Base-by-base conservation (phyloP, 2,329 filamentous ascomycete genomes). In the Parastagonospora avenae region DNA sequence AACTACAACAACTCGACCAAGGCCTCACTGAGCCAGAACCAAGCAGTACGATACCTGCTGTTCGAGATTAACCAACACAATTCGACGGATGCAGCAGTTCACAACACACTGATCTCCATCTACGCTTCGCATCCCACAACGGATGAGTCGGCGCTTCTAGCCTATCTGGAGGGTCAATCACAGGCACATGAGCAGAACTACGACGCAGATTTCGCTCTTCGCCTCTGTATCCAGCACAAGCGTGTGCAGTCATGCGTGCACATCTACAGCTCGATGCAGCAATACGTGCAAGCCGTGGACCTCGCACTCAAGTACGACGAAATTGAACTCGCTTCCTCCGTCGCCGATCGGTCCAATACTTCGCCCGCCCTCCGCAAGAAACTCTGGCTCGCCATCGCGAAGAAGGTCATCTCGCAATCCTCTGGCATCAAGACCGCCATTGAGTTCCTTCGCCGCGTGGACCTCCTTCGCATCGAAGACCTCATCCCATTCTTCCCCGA, bases 401-500 rank as follows among this genome's bases (percentile, higher is more conserved):
- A 92, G 70, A 96, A 93, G 67, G 94, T 97, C 42, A 97, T 99
- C 59, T 87, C 86, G 1, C 86, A 92, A 57, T 89, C 86, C 6
- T 88, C 89, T 52, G 90, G 91, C 44, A 97, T 97, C 80, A 97
- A 80, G 55, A 72, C 75, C 1, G 94, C 94, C 2, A 96, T 99
- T 60, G 91, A 95, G 55, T 97, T 99, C 68, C 82, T 97, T 10
- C 91, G 91, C 62, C 87, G 91, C 8, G 97, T 93, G 71, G 92
- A 97, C 54, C 81, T 97, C 10, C 84, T 99, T 42, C 88, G 89
- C 57, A 99, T 99, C 57, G 94, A 99, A 76, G 94, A 99, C 67
- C 77, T 99, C 28, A 97, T 99, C 35, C 94, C 94, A 0, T 97
- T 99, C 79, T 99, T 99, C 76, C 94, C 94, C 0, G 94, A 99